phyloP scores from a whole-genome alignment of 306 rosid species.

The Psophocarpus tetragonolobus region DNA sequence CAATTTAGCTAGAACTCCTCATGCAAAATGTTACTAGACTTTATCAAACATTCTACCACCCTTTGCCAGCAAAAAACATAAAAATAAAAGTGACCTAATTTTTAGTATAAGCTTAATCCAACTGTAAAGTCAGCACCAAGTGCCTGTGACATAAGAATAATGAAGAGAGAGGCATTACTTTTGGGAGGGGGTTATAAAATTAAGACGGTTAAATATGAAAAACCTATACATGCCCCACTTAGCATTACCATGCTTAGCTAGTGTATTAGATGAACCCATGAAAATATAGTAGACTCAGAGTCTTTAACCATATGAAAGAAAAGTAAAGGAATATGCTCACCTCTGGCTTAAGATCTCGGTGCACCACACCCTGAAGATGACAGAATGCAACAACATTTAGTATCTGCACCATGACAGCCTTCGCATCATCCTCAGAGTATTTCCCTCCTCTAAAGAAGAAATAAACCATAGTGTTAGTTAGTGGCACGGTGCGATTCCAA shows the following conservation, averaged over 20 bases:
- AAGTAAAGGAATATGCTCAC: constrained; percentile 44
- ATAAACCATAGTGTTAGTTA: constrained; percentile 34
- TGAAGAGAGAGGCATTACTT: background rate
- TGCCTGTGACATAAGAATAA: background rate
- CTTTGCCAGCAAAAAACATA: background rate
- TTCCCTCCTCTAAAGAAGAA: constrained; percentile 80
- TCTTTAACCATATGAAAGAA: constrained; percentile 24
- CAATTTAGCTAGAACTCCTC: constrained; percentile 4
- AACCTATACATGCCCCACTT: constrained; percentile 5
- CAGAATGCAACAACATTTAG: constrained; percentile 93
- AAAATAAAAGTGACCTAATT: background rate
- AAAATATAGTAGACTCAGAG: constrained; percentile 6
- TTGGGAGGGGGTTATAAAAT: background rate
- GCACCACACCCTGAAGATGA: constrained; percentile 99
- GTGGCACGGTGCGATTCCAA: constrained; percentile 23
- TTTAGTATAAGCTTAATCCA: background rate
- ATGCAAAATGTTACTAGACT: constrained; percentile 15
- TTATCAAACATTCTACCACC: constrained; percentile 5
- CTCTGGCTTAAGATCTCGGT: constrained; percentile 99
- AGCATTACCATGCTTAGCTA: constrained; percentile 12
- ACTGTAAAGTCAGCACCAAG: constrained; percentile 22
- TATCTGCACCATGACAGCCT: constrained; percentile 91
- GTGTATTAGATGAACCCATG: background rate
- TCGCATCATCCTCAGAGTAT: constrained; percentile 97
- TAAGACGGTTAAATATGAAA: constrained; percentile 11